These are phyloP conservation scores for Datura wrightii DNA, from an alignment of 257 asterid species.

Conservation along the genomic window DNA sequence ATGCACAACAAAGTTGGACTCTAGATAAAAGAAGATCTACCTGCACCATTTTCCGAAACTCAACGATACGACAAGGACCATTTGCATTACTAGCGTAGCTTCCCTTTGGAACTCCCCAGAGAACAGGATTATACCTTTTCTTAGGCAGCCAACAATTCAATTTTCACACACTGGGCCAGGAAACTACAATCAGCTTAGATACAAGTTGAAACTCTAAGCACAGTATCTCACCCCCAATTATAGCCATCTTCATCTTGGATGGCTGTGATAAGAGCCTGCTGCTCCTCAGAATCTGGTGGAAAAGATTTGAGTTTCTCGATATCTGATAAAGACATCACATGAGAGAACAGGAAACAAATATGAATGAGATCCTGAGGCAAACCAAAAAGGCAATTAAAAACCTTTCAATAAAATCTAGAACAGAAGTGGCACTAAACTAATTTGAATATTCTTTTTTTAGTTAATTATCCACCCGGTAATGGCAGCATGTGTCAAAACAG, in stretches of 20 bases:
- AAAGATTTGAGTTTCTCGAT: conserved; percentile 69
- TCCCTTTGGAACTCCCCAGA: conserved; percentile 99
- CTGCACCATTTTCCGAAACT: conserved; percentile 97
- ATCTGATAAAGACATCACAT: conserved; percentile 52
- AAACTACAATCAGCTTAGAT: conserved; percentile 26
- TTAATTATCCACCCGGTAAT: conserved; percentile 2
- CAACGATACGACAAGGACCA: conserved; percentile 77
- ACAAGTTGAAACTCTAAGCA: conserved; percentile 37
- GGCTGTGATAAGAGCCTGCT: conserved; percentile 79
- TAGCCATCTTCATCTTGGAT: conserved; percentile 82
- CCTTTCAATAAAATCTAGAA: not conserved
- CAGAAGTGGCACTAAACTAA: conserved; percentile 5
- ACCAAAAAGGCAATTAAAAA: not conserved
- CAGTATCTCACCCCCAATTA: conserved; percentile 88
- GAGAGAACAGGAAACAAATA: conserved; percentile 14
- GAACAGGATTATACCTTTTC: conserved; percentile 88
- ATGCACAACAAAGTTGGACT: conserved; percentile 13
- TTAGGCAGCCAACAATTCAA: conserved; percentile 37
- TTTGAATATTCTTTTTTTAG: not conserved
- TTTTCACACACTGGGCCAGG: conserved; percentile 20
- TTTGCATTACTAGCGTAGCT: conserved; percentile 85
- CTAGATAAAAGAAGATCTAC: conserved; percentile 45
- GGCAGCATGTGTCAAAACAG: conserved; percentile 20
- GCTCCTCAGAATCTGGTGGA: conserved; percentile 87
- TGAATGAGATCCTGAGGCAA: conserved; percentile 24